Conservation (phyloP, 2,329 filamentous ascomycete species). For the Fusarium subtropicale region DNA sequence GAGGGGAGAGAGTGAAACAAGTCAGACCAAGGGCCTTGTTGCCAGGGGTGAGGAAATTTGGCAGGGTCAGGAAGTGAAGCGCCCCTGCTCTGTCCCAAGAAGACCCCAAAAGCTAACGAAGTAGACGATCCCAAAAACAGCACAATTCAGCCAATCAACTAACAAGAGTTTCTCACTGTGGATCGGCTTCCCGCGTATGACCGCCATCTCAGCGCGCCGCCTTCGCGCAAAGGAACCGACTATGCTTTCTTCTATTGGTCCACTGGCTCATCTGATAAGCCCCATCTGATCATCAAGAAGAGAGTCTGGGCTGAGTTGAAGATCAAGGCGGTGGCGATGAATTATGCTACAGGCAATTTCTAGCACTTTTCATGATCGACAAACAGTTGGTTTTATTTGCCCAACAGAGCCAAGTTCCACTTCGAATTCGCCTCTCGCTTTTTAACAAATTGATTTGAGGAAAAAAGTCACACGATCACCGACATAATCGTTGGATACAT, state of each 20-base stretch:
- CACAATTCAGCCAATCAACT: slow-evolving; percentile 14
- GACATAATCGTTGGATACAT: background rate
- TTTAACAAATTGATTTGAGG: background rate
- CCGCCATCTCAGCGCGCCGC: slow-evolving; percentile 43
- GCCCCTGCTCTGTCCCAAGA: slow-evolving; percentile 8
- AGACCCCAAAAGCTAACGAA: slow-evolving; percentile 14
- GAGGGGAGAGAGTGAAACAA: slow-evolving; percentile 23
- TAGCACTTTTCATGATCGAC: slow-evolving; percentile 15
- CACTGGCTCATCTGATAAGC: slow-evolving; percentile 37
- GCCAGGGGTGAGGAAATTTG: slow-evolving; percentile 31
- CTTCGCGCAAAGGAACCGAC: slow-evolving; percentile 49
- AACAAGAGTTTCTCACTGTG: slow-evolving; percentile 27
- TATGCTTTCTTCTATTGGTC: slow-evolving; percentile 14
- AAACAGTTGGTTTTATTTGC: background rate
- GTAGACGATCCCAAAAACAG: slow-evolving; percentile 14
- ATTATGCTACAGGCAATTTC: background rate
- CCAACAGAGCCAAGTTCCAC: background rate
- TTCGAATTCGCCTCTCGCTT: slow-evolving; percentile 9
- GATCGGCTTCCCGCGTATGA: slow-evolving; percentile 12
- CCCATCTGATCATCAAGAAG: slow-evolving; percentile 19
- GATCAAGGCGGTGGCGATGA: slow-evolving; percentile 33
- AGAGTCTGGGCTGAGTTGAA: background rate
- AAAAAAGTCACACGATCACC: slow-evolving; percentile 24
- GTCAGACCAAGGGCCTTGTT: slow-evolving; percentile 25
- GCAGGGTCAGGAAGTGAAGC: slow-evolving; percentile 18